Conservation (phyloP, 2,329 filamentous ascomycete genomes). For the Aureobasidium leucospermi region DNA sequence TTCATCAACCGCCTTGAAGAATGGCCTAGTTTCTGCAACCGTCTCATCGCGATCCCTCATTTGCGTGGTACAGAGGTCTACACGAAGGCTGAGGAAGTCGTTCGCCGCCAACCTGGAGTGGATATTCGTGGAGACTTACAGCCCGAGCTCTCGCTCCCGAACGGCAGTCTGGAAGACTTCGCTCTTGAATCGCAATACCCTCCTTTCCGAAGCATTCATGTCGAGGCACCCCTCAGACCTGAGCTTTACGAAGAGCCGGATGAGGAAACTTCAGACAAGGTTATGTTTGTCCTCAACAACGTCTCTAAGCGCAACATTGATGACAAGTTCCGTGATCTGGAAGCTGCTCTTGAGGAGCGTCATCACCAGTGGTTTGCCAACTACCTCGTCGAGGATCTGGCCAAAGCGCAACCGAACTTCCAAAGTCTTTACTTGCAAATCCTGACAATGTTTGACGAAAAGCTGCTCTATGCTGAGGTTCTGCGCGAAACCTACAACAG, state of each 20-base stretch:
- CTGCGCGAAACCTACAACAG: conserved; percentile 86
- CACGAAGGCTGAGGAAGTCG: conserved; percentile 72
- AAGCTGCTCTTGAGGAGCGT: conserved; percentile 66
- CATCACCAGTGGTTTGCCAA: conserved; percentile 96
- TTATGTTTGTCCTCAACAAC: conserved; percentile 94
- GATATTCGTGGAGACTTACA: conserved; percentile 21
- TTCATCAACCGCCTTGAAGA: conserved; percentile 75
- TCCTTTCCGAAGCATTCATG: conserved; percentile 70
- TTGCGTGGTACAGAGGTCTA: conserved; percentile 72
- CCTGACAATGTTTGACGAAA: conserved; percentile 73
- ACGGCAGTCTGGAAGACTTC: conserved; percentile 63
- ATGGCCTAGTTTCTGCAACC: conserved; percentile 91
- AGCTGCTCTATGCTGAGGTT: conserved; percentile 77
- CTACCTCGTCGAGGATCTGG: conserved; percentile 90
- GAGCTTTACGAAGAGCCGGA: conserved; percentile 72
- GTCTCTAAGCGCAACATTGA: conserved; percentile 84
- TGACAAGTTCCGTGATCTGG: conserved; percentile 74
- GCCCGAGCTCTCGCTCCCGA: conserved; percentile 41
- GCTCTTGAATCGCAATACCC: conserved; percentile 55
- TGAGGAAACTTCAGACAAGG: conserved; percentile 81
- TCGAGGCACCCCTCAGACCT: conserved; percentile 59
- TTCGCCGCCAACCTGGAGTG: conserved; percentile 58
- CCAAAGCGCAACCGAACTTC: conserved; percentile 95
- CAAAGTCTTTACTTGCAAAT: conserved; percentile 89
- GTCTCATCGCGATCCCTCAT: conserved; percentile 72